These are phyloP conservation scores for Leccinum incarnatum DNA, from an alignment of 768 basidiomycete species.

Conservation along the genomic window DNA sequence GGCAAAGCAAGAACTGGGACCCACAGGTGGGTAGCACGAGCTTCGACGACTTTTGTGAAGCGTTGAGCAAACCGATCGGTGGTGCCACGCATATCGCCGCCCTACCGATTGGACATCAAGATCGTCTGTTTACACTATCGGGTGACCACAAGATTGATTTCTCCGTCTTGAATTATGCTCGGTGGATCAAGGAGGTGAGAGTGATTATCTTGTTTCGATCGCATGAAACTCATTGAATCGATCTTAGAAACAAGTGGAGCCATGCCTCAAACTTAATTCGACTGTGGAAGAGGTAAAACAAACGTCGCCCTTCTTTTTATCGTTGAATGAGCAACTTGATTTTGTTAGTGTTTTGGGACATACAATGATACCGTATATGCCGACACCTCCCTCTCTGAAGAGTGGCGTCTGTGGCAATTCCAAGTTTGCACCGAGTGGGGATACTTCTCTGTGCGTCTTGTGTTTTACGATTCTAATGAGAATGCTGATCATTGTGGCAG, in stretches of 20 bases:
- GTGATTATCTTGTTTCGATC: neutral
- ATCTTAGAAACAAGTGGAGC: slow-evolving; percentile 49
- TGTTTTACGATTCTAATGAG: neutral
- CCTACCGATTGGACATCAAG: slow-evolving; percentile 47
- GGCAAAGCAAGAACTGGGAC: slow-evolving; percentile 91
- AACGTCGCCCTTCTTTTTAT: neutral
- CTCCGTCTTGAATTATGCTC: slow-evolving; percentile 68
- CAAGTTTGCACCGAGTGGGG: slow-evolving; percentile 97
- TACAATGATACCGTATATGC: slow-evolving; percentile 66
- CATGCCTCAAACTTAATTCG: slow-evolving; percentile 46
- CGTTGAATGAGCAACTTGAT: neutral
- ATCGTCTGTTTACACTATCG: slow-evolving; percentile 46
- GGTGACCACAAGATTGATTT: slow-evolving; percentile 53
- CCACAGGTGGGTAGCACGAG: slow-evolving; percentile 56
- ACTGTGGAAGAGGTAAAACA: slow-evolving; percentile 51
- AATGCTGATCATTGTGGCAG: slow-evolving; percentile 33
- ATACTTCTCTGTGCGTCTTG: slow-evolving; percentile 68
- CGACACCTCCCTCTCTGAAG: slow-evolving; percentile 58
- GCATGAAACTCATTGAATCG: neutral
- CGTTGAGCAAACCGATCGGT: slow-evolving; percentile 46
- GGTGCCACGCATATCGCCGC: slow-evolving; percentile 31
- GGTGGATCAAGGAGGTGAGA: slow-evolving; percentile 68
- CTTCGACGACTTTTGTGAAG: slow-evolving; percentile 69
- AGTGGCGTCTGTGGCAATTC: slow-evolving; percentile 87
- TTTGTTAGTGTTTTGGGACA: slow-evolving; percentile 79